Percentiles rank a stretch among this genome's conserved stretches.
These are phyloP conservation scores for Yamadazyma aaseri DNA, from an alignment of 1,139 yeast genomes.

Conservation along the genomic window DNA sequence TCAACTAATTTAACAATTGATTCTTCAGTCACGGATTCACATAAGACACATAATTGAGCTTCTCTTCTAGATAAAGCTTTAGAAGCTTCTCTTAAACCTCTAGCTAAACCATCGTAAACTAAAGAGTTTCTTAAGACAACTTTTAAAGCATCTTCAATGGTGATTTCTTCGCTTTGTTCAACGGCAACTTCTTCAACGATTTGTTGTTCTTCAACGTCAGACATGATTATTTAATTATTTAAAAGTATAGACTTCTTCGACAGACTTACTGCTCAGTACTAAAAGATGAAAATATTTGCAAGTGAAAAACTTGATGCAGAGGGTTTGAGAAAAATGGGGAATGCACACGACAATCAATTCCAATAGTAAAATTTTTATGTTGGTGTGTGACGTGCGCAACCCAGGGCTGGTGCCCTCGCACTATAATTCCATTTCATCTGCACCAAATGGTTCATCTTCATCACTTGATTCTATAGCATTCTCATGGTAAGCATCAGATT, in stretches of 20 bases:
- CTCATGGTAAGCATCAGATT: constrained; percentile 25
- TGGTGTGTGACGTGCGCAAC: background rate
- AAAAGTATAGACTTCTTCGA: constrained; percentile 74
- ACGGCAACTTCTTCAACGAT: constrained; percentile 84
- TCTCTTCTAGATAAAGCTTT: constrained; percentile 97
- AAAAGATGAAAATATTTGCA: constrained; percentile 2
- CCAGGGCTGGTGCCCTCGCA: background rate
- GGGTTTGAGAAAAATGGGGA: too few relatives aligned
- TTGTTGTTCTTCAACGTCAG: constrained; percentile 85
- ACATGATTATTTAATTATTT: constrained; percentile 42
- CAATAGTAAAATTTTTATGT: background rate
- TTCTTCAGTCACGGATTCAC: constrained; percentile 98
- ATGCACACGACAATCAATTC: background rate
- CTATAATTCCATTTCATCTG: constrained; percentile 64
- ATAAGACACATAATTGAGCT: constrained; percentile 96
- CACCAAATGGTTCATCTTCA: constrained; percentile 51
- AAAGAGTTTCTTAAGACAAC: constrained; percentile 98
- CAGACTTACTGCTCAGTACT: constrained; percentile 82
- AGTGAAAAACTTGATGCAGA: constrained; percentile 10
- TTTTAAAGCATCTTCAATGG: constrained; percentile 98
- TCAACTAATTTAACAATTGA: constrained; percentile 96
- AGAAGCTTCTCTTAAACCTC: constrained; percentile 99
- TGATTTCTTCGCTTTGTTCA: constrained; percentile 85
- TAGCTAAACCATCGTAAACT: constrained; percentile 99
- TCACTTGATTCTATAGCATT: constrained; percentile 45